Conservation (phyloP, 108 stramenopile genomes). For the Fistulifera solaris region DNA sequence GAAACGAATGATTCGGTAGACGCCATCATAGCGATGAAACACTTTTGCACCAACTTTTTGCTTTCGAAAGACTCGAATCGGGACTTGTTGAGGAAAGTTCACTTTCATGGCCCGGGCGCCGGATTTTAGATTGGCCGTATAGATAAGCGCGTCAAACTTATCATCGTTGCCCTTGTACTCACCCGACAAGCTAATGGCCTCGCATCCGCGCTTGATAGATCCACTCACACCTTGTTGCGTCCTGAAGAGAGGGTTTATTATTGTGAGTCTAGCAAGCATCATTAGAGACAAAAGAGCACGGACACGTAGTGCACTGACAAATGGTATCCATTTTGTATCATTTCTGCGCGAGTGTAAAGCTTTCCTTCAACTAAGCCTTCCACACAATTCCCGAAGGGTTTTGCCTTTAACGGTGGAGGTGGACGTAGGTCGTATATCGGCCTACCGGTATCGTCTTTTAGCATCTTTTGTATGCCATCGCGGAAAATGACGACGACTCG, state of each 20-base stretch:
- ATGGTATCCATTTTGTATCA: background rate
- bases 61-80: too few species aligned
- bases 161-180: too few species aligned
- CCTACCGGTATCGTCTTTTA: conserved; percentile 26
- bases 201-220: conserved; percentile 33
- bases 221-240: conserved; percentile 41
- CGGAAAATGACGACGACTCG: conserved; percentile 39
- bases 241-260: background rate
- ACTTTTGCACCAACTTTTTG: too few species aligned
- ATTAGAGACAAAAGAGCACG: background rate
- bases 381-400: background rate
- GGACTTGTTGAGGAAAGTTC: too few species aligned
- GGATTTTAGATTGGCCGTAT: too few species aligned
- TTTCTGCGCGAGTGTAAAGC: too few species aligned
- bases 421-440: conserved; percentile 15
- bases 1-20: too few species aligned
- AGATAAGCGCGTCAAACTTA: too few species aligned
- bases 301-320: background rate
- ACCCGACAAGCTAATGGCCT: conserved; percentile 41
- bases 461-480: conserved; percentile 11
- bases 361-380: background rate
- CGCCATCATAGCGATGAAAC: too few species aligned
- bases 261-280: background rate
- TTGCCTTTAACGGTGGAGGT: background rate
- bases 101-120: too few species aligned